Evolutionary conservation across 352 stramenopile genomes (phyloP).

Genomic region (Thraustotheca clavata): DNA sequence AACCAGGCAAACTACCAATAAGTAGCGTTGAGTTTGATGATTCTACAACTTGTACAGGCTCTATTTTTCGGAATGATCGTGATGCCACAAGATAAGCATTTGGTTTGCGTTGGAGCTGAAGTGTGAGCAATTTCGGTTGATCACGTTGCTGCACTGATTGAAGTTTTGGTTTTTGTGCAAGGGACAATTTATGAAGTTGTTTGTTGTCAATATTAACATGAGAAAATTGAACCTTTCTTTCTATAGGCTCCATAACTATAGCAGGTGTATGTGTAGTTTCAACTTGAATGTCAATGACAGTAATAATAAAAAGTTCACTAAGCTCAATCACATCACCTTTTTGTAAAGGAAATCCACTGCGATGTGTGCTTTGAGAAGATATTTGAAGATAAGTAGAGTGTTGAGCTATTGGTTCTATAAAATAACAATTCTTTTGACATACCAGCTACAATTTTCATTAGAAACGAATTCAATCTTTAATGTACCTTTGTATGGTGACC

Average conservation of each 20-base stretch:
- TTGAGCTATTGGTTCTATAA: not conserved
- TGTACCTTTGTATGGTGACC: not conserved
- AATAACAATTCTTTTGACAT: not conserved
- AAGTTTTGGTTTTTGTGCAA: not conserved
- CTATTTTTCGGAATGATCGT: not conserved
- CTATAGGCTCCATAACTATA: not conserved
- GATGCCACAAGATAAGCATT: not conserved
- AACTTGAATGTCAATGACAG: conserved; percentile 4
- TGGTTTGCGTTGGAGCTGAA: conserved; percentile 9
- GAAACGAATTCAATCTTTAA: not conserved
- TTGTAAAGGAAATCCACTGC: not conserved
- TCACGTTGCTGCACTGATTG: not conserved
- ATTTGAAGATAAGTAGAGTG: not conserved
- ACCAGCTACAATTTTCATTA: not conserved
- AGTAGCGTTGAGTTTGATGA: not conserved
- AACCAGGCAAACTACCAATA: conserved; percentile 2
- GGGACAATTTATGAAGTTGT: not conserved
- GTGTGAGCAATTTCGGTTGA: not conserved
- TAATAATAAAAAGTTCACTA: not conserved
- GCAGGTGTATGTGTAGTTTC: not conserved
- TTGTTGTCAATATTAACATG: not conserved
- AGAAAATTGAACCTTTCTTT: not conserved
- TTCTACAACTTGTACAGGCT: not conserved
- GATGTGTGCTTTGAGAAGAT: not conserved
- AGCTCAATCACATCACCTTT: conserved; percentile 12